Conservation (phyloP, 2,329 filamentous ascomycete genomes). For the Talaromyces verruculosus region DNA sequence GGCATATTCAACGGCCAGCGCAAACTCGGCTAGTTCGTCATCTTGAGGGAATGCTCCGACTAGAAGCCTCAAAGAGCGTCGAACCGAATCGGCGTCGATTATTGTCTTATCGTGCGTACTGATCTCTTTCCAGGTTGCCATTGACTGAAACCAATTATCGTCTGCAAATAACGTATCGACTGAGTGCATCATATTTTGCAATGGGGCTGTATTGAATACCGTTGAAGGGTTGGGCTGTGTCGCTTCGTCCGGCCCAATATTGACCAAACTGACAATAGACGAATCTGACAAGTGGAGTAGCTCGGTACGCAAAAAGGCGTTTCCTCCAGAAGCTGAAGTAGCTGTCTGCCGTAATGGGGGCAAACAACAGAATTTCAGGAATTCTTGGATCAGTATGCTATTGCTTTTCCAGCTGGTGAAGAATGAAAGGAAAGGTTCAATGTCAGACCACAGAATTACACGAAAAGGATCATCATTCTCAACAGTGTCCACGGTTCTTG, state of each 20-base stretch:
- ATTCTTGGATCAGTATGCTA: conserved; percentile 64
- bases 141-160: conserved; percentile 47
- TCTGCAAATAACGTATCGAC: conserved; percentile 57
- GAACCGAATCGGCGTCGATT: conserved; percentile 50
- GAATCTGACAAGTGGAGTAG: conserved; percentile 33
- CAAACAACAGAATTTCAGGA: conserved; percentile 66
- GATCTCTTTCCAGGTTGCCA: conserved; percentile 34
- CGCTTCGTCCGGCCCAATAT: conserved; percentile 28
- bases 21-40: conserved; percentile 64
- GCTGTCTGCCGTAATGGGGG: conserved; percentile 51
- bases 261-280: conserved; percentile 22
- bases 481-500: conserved; percentile 71
- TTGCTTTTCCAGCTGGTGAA: conserved; percentile 35
- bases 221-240: conserved; percentile 29
- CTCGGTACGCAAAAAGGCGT: conserved; percentile 56
- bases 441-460: conserved; percentile 75
- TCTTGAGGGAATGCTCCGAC: conserved; percentile 45
- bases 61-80: conserved; percentile 59
- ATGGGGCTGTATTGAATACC: conserved; percentile 32
- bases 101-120: conserved; percentile 32
- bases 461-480: conserved; percentile 79
- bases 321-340: conserved; percentile 46
- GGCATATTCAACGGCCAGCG: conserved; percentile 64
- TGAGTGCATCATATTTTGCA: conserved; percentile 43
- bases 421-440: conserved; percentile 60